These are phyloP conservation scores for Botrytis deweyae DNA, from an alignment of 2,329 filamentous ascomycete species.

Conservation along the genomic window DNA sequence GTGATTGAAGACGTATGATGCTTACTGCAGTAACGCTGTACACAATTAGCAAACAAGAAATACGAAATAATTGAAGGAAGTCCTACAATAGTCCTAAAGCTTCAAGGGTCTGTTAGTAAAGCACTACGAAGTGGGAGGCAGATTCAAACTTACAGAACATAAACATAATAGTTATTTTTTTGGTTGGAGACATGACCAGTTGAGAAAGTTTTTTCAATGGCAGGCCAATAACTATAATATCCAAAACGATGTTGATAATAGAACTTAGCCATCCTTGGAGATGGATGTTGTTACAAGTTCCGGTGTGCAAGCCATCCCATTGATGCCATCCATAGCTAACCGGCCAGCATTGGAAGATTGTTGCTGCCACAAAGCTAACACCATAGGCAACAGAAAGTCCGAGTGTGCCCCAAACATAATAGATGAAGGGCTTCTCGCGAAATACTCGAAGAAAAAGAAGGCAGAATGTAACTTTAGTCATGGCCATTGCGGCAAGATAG, in stretches of 20 bases:
- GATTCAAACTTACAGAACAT: conserved; percentile 44
- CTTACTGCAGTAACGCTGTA: background rate
- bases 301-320: conserved; percentile 49
- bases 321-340: conserved; percentile 52
- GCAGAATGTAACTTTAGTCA: conserved; percentile 49
- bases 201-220: conserved; percentile 47
- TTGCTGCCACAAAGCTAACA: conserved; percentile 16
- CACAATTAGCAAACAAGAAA: background rate
- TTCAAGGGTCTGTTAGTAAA: background rate
- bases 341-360: conserved; percentile 44
- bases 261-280: conserved; percentile 51
- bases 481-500: conserved; percentile 21
- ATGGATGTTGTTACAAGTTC: conserved; percentile 51
- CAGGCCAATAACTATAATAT: conserved; percentile 52
- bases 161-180: conserved; percentile 47
- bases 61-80: too few species aligned
- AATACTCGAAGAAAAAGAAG: conserved; percentile 57
- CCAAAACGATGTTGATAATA: conserved; percentile 50
- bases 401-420: conserved; percentile 30
- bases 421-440: conserved; percentile 41
- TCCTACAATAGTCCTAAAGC: conserved; percentile 6
- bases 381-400: conserved; percentile 37
- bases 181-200: conserved; percentile 47
- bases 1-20: background rate
- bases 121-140: background rate